Conservation (phyloP, 495 filamentous ascomycete genomes). For the Aspergillus egyptiacus region DNA sequence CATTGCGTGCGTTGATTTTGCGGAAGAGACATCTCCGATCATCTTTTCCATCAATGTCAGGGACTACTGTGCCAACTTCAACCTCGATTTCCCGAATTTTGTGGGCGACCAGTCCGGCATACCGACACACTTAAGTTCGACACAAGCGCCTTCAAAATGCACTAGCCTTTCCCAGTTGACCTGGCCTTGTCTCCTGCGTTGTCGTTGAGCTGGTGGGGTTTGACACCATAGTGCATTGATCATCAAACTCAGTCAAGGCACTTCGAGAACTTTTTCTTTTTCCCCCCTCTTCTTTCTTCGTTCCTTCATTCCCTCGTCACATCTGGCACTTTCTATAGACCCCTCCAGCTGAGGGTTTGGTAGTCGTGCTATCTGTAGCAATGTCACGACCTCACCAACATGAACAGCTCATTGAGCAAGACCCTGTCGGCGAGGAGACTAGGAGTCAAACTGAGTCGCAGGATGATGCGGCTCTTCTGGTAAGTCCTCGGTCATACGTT, state of each 20-base stretch:
- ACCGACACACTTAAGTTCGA: too few relatives aligned
- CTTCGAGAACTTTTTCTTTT: neutral
- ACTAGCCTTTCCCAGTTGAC: neutral
- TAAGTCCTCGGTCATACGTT: conserved; percentile 15
- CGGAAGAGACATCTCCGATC: conserved; percentile 21
- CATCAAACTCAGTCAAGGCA: conserved; percentile 13
- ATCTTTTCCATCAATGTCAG: conserved; percentile 8
- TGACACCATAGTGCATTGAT: conserved; percentile 12
- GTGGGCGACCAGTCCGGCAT: neutral
- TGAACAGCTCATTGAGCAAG: conserved; percentile 24
- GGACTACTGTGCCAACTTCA: neutral
- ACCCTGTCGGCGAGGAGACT: conserved; percentile 26
- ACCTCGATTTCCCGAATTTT: neutral
- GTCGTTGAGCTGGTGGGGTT: conserved; percentile 12
- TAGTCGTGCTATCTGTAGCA: neutral
- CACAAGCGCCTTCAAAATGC: neutral
- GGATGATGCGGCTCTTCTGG: conserved; percentile 42
- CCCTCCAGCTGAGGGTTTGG: neutral
- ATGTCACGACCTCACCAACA: conserved; percentile 15
- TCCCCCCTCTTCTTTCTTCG: neutral
- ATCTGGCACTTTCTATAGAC: neutral
- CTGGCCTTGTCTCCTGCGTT: conserved; percentile 9
- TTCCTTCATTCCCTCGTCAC: neutral
- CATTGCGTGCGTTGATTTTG: conserved; percentile 10
- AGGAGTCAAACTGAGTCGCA: conserved; percentile 27